These are phyloP conservation scores for Phytophthora multivora DNA, from an alignment of 352 stramenopile species.

Conservation along the genomic window DNA sequence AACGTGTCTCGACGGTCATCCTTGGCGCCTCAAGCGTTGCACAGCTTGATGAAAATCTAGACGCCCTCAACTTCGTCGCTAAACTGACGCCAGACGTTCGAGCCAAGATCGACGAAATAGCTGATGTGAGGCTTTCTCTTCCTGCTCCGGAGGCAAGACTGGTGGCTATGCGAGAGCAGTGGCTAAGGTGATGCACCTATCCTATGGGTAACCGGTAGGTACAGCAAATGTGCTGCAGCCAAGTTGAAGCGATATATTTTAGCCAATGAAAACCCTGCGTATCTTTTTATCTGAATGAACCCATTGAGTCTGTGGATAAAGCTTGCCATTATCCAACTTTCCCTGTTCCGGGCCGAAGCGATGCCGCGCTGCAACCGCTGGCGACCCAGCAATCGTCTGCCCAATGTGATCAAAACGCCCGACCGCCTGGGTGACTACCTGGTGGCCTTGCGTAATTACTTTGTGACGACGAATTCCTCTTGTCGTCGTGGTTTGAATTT, in stretches of 20 bases:
- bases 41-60: slow-evolving; percentile 63
- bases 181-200: neutral
- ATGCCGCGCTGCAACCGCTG: slow-evolving; percentile 19
- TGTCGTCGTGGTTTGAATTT: slow-evolving; percentile 19
- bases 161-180: slow-evolving; percentile 23
- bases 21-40: slow-evolving; percentile 52
- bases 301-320: too few relatives aligned
- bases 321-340: neutral
- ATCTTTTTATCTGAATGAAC: too few relatives aligned
- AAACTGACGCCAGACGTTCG: slow-evolving; percentile 59
- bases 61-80: slow-evolving; percentile 42
- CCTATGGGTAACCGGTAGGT: too few relatives aligned
- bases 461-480: neutral
- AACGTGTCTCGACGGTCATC: slow-evolving; percentile 56
- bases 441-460: slow-evolving; percentile 22
- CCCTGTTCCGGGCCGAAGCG: neutral
- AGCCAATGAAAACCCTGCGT: neutral
- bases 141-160: slow-evolving; percentile 15
- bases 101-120: slow-evolving; percentile 52
- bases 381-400: slow-evolving; percentile 6
- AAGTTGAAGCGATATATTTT: neutral
- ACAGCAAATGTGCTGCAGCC: too few relatives aligned
- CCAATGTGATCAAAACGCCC: slow-evolving; percentile 3
- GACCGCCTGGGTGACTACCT: slow-evolving; percentile 34
- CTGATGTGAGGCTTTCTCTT: slow-evolving; percentile 29